phyloP scores from a whole-genome alignment of 108 stramenopile genomes.

The Conticribra weissflogii region DNA sequence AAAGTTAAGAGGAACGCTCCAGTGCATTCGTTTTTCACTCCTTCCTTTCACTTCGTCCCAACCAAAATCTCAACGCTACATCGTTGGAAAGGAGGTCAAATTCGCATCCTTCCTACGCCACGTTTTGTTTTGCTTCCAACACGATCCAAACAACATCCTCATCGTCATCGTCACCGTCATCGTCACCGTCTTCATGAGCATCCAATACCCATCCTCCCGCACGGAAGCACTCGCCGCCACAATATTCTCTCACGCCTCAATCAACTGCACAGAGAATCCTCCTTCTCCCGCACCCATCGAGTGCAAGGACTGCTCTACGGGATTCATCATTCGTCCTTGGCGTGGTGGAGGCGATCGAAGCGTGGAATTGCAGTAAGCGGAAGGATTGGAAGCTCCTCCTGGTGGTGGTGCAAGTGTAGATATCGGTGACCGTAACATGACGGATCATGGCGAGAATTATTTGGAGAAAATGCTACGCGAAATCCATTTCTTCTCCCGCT shows the following conservation, averaged over 20 bases:
- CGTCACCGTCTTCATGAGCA: neutral
- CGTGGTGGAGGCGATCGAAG: constrained; percentile 27
- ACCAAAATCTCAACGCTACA: too few species aligned
- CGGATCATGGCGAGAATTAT: constrained; percentile 19
- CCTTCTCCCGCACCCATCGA: constrained; percentile 20
- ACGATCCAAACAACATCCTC: neutral
- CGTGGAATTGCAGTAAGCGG: constrained; percentile 38
- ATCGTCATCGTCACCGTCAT: too few species aligned
- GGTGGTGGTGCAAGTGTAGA: too few species aligned
- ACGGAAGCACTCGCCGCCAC: constrained; percentile 18
- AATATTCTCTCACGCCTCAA: constrained; percentile 23
- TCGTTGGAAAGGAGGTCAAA: too few species aligned
- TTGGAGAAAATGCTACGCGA: constrained; percentile 39
- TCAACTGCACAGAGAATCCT: constrained; percentile 21
- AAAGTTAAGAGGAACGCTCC: constrained; percentile 40
- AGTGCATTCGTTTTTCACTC: too few species aligned
- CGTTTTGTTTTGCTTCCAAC: too few species aligned
- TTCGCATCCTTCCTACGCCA: too few species aligned
- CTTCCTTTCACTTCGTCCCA: too few species aligned
- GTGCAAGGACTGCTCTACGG: constrained; percentile 34
- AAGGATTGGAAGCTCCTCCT: constrained; percentile 13
- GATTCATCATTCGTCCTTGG: constrained; percentile 36
- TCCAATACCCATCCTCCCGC: neutral
- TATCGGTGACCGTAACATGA: too few species aligned
- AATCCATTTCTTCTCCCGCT: constrained; percentile 39